Evolutionary conservation across 345 rosid species (phyloP).

Genomic region (Streptanthus diversifolius): DNA sequence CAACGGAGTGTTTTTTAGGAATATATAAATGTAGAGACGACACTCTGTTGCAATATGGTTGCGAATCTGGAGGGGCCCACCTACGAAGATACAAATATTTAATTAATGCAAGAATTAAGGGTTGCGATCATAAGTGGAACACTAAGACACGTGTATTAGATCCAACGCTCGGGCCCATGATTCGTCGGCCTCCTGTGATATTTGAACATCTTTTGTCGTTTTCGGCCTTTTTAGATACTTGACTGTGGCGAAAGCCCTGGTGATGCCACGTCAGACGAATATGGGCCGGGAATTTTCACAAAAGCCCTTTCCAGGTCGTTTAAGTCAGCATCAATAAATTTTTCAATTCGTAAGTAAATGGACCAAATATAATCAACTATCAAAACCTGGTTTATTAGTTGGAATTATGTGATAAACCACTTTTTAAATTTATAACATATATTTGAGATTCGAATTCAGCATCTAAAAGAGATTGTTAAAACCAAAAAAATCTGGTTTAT

Average conservation of each 20-base stretch:
- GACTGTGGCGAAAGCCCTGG: background rate
- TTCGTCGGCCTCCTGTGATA: conserved; percentile 10
- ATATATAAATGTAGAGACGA: conserved; percentile 21
- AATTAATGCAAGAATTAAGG: background rate
- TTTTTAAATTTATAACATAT: too few species aligned
- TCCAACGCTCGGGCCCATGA: background rate
- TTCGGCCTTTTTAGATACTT: background rate
- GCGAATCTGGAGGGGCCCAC: conserved; percentile 4
- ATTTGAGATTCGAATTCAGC: too few species aligned
- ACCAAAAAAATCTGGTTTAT: too few species aligned
- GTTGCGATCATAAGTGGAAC: conserved; percentile 2
- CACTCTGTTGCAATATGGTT: conserved; percentile 24
- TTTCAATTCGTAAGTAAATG: background rate
- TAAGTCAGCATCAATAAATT: background rate
- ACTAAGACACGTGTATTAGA: background rate
- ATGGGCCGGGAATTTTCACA: conserved; percentile 8
- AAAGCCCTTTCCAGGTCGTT: conserved; percentile 4
- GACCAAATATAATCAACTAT: too few species aligned
- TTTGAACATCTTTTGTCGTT: conserved; percentile 9
- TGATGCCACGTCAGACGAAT: conserved; percentile 16
- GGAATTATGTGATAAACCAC: too few species aligned
- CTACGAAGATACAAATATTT: background rate
- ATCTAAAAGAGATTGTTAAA: too few species aligned
- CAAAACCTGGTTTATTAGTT: too few species aligned
- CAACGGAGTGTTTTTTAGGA: conserved; percentile 19